phyloP scores from a whole-genome alignment of 306 rosid species.

The Oemleria cerasiformis region DNA sequence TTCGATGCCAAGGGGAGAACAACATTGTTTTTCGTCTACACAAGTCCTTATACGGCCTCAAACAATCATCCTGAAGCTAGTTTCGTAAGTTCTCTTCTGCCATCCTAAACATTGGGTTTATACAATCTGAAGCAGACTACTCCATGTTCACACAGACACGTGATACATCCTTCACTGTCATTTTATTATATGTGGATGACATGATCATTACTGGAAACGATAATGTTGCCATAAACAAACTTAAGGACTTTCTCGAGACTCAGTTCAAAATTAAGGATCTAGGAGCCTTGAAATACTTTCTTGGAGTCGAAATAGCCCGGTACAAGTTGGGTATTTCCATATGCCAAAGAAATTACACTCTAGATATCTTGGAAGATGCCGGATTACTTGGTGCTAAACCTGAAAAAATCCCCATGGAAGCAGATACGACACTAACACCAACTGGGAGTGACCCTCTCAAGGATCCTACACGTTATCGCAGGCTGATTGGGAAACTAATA shows the following conservation, averaged over 20 bases:
- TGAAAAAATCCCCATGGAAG: neutral
- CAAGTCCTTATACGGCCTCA: neutral
- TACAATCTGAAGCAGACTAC: neutral
- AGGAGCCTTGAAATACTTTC: neutral
- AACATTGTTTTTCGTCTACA: neutral
- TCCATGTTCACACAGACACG: neutral
- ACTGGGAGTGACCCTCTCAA: neutral
- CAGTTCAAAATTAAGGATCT: neutral
- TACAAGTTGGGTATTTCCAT: neutral
- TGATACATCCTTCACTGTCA: neutral
- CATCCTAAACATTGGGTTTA: neutral
- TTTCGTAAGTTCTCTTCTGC: no score
- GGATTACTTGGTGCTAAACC: neutral
- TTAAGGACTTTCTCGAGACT: neutral
- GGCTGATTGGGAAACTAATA: neutral
- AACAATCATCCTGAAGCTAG: neutral
- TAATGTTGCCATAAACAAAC: rapidly evolving
- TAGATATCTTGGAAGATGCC: neutral
- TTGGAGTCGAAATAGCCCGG: neutral
- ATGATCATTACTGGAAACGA: neutral
- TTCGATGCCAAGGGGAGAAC: neutral
- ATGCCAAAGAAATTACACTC: neutral
- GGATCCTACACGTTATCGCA: neutral
- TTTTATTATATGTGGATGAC: neutral
- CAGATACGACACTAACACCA: neutral